Evolutionary conservation across 441 rosid genomes (phyloP).

Genomic region (Dalechampia spathulata): DNA sequence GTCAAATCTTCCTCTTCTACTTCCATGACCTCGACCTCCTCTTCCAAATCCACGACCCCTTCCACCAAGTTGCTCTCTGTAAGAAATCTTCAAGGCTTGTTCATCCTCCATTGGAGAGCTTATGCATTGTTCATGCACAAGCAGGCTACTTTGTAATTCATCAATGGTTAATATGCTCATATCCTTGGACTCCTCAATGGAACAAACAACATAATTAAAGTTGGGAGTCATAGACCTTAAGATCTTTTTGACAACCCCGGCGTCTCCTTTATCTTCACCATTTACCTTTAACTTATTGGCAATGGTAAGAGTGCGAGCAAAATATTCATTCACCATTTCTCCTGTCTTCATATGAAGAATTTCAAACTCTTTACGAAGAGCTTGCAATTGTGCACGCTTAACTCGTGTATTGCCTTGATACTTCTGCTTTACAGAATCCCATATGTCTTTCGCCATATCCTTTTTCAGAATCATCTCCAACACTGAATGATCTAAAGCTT

Average conservation of each 20-base stretch:
- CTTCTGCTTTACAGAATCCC: not conserved
- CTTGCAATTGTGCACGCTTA: not conserved
- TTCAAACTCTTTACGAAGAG: not conserved
- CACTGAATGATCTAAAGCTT: not conserved
- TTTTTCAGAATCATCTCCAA: not conserved
- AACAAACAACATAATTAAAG: constrained; percentile 3
- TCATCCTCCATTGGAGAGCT: not conserved
- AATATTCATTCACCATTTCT: too few relatives aligned
- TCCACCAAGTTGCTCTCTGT: not conserved
- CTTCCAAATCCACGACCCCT: not conserved
- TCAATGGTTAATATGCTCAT: not conserved
- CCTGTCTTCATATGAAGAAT: too few relatives aligned
- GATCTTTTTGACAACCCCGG: not conserved
- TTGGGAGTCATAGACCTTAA: constrained; percentile 1
- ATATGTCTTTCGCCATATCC: not conserved
- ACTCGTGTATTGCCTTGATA: not conserved
- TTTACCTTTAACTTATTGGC: not conserved
- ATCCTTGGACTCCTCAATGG: not conserved
- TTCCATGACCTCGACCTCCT: not conserved
- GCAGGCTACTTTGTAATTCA: constrained; percentile 5
- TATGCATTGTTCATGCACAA: not conserved
- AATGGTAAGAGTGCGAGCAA: not conserved
- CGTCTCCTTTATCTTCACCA: not conserved
- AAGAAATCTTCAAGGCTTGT: not conserved
- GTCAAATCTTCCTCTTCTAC: not conserved